Percentiles rank a stretch among this genome's conserved stretches.
phyloP scores from a whole-genome alignment of 805 yeast species.

The Candida ovalis region DNA sequence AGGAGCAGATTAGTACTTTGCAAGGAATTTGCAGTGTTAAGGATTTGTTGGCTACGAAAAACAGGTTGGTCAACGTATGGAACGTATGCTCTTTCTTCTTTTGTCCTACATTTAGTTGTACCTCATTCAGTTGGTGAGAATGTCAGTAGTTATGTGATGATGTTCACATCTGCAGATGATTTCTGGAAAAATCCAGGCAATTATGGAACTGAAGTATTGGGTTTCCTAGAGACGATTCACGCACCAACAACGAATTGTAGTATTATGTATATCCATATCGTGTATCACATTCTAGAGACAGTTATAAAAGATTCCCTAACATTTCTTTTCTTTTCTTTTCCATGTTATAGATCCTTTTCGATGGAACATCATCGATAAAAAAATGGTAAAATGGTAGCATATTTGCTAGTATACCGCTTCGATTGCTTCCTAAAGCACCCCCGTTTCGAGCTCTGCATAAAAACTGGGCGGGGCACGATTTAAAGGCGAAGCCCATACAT shows the following conservation, averaged over 20 bases:
- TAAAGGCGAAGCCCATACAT: background rate
- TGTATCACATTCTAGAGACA: too few relatives aligned
- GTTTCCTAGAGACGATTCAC: conserved; percentile 28
- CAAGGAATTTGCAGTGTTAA: conserved; percentile 47
- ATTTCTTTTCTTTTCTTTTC: too few relatives aligned
- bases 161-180: conserved; percentile 62
- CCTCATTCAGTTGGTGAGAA: conserved; percentile 43
- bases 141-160: conserved; percentile 46
- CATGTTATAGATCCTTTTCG: too few relatives aligned
- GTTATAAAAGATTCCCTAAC: too few relatives aligned
- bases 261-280: too few relatives aligned
- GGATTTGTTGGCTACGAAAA: conserved; percentile 51
- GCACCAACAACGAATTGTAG: background rate
- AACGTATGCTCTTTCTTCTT: conserved; percentile 48
- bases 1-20: conserved; percentile 42
- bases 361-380: too few relatives aligned
- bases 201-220: conserved; percentile 60
- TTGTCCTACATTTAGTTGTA: conserved; percentile 48
- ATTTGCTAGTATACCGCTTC: too few relatives aligned
- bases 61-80: conserved; percentile 70
- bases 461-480: too few relatives aligned
- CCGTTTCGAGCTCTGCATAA: too few relatives aligned
- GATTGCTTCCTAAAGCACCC: too few relatives aligned
- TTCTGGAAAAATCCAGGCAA: conserved; percentile 57
- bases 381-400: too few relatives aligned